Evolutionary conservation across 768 basidiomycete species (phyloP).

Genomic region (Saitozyma podzolica): DNA sequence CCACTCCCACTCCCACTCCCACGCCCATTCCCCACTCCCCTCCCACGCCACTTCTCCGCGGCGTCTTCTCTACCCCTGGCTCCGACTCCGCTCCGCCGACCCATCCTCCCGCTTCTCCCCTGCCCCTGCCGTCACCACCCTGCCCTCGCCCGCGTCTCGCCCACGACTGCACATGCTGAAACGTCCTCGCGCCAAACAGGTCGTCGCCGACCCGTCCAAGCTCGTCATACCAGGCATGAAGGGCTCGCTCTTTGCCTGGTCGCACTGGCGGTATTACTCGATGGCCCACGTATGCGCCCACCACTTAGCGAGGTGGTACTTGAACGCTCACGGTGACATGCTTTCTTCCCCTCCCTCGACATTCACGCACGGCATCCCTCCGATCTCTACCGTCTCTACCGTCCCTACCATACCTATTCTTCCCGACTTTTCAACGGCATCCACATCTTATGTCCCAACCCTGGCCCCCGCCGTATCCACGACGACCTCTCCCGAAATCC

Average conservation of each 20-base stretch:
- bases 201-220: conserved; percentile 33
- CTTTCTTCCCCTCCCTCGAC: conserved; percentile 8
- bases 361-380: conserved; percentile 5
- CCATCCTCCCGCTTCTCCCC: too few relatives aligned
- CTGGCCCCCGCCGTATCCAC: neutral
- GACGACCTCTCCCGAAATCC: conserved; percentile 1
- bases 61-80: too few relatives aligned
- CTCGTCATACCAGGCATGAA: conserved; percentile 23
- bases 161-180: too few relatives aligned
- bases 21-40: too few relatives aligned
- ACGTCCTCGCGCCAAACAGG: conserved; percentile 15
- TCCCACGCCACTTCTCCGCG: too few relatives aligned
- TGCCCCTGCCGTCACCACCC: too few relatives aligned
- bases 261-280: conserved; percentile 48
- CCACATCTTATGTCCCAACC: neutral
- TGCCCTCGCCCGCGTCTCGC: too few relatives aligned
- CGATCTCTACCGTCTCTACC: conserved; percentile 4
- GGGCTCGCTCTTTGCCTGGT: conserved; percentile 44
- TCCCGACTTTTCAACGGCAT: too few relatives aligned
- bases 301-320: conserved; percentile 13
- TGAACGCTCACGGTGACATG: conserved; percentile 34
- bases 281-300: conserved; percentile 43
- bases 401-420: neutral
- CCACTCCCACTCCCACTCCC: too few relatives aligned
- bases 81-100: too few relatives aligned